phyloP scores from a whole-genome alignment of 2,329 filamentous ascomycete genomes.

The Claviceps africana region DNA sequence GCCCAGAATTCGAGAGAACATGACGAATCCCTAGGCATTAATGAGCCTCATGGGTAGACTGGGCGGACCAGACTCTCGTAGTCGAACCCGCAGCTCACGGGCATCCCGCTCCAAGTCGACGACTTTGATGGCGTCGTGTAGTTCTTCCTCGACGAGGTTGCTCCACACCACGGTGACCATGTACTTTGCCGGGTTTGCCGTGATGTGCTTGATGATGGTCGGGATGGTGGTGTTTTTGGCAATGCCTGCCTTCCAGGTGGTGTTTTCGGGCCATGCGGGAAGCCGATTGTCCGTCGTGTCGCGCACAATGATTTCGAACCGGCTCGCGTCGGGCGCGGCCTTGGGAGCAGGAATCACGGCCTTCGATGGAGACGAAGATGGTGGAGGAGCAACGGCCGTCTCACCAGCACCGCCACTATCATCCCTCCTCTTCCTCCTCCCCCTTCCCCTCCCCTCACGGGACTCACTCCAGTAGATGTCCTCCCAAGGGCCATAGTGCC shows the following conservation, averaged over 20 bases:
- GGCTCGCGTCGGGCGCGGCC: background rate
- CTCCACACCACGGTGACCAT: background rate
- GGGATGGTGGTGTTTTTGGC: background rate
- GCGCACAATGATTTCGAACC: background rate
- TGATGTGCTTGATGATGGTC: background rate
- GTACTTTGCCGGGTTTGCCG: background rate
- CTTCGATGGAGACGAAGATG: background rate
- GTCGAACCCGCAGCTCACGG: background rate
- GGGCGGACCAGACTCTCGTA: background rate
- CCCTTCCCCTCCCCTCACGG: background rate
- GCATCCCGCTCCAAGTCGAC: background rate
- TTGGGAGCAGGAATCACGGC: background rate
- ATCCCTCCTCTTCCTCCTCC: background rate
- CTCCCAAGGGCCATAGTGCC: background rate
- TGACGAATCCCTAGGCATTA: background rate
- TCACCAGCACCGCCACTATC: background rate
- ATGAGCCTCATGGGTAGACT: background rate
- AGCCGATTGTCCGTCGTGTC: constrained; percentile 1
- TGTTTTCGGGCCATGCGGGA: background rate
- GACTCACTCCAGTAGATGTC: background rate
- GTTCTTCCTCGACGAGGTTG: background rate
- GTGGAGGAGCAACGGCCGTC: background rate
- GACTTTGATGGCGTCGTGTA: background rate
- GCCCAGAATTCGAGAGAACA: too few species aligned
- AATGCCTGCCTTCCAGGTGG: background rate